phyloP scores from a whole-genome alignment of 2,329 filamentous ascomycete genomes.

The Graphiopsis chlorocephala region DNA sequence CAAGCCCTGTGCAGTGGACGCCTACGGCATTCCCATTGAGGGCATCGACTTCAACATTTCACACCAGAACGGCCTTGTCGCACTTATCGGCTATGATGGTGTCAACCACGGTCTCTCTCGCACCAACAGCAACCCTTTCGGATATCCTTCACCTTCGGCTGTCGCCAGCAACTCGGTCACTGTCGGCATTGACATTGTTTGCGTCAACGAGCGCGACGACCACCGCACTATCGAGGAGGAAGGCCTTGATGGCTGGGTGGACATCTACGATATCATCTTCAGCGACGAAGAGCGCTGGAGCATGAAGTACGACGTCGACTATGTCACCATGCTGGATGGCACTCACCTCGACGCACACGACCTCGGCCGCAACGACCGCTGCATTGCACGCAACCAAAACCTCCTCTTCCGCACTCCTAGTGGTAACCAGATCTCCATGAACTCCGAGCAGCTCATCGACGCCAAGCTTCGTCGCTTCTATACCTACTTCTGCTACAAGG shows the following conservation, averaged over 20 bases:
- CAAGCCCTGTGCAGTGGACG: slow-evolving; percentile 50
- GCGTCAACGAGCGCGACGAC: slow-evolving; percentile 65
- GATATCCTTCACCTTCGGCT: slow-evolving; percentile 25
- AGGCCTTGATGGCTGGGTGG: slow-evolving; percentile 66
- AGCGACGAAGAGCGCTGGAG: slow-evolving; percentile 59
- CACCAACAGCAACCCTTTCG: slow-evolving; percentile 29
- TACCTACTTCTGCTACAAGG: slow-evolving; percentile 73
- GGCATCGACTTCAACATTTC: slow-evolving; percentile 70
- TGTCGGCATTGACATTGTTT: slow-evolving; percentile 74
- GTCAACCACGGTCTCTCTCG: slow-evolving; percentile 21
- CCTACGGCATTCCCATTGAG: slow-evolving; percentile 38
- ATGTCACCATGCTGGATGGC: slow-evolving; percentile 46
- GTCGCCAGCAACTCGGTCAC: slow-evolving; percentile 39
- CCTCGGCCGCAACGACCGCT: slow-evolving; percentile 45
- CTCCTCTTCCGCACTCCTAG: slow-evolving; percentile 38
- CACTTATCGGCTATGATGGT: slow-evolving; percentile 56
- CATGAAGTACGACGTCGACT: slow-evolving; percentile 56
- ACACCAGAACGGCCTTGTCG: slow-evolving; percentile 74
- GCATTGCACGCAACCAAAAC: slow-evolving; percentile 37
- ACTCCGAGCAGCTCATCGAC: slow-evolving; percentile 52
- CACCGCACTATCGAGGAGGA: slow-evolving; percentile 58
- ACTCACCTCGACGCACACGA: slow-evolving; percentile 38
- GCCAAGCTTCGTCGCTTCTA: slow-evolving; percentile 69
- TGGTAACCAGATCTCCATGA: slow-evolving; percentile 38
- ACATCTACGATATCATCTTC: slow-evolving; percentile 71